These are phyloP conservation scores for Olyra latifolia DNA, from an alignment of 176 grass and related monocot genomes.

Conservation along the genomic window DNA sequence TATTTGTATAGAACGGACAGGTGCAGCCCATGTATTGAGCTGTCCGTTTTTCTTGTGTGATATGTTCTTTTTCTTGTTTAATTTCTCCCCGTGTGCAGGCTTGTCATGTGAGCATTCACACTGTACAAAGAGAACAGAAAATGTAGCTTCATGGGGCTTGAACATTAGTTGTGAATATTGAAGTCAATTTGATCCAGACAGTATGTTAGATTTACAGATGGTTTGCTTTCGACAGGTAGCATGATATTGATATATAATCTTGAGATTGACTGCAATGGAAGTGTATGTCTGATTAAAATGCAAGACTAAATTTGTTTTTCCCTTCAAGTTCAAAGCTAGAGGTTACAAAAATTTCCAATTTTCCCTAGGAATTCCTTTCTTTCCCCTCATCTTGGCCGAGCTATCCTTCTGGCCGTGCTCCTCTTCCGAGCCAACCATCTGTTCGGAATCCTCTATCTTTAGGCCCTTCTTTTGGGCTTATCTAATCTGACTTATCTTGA, in stretches of 20 bases:
- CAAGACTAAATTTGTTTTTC: no score
- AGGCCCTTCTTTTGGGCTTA: no score
- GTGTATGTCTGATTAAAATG: no score
- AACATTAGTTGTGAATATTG: constrained; percentile 16
- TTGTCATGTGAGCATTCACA: not conserved
- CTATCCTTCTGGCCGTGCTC: no score
- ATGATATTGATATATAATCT: not conserved
- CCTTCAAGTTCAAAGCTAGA: no score
- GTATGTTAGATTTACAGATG: not conserved
- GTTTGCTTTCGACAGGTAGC: not conserved
- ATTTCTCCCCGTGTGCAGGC: not conserved
- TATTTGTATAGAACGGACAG: constrained; percentile 56
- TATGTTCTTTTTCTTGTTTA: constrained; percentile 11
- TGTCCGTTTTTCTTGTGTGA: constrained; percentile 22
- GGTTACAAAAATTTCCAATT: no score
- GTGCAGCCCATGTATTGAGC: constrained; percentile 16
- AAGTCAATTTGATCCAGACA: not conserved
- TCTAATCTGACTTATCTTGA: no score
- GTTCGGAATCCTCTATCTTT: no score
- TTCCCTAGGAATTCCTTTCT: no score
- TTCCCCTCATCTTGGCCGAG: no score
- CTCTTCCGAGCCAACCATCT: no score
- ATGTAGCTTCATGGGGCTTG: not conserved
- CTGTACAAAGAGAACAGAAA: constrained; percentile 28
- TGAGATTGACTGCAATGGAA: not conserved